A percentile compares a stretch with the other conserved stretches of the same genome.
phyloP scores from a whole-genome alignment of 306 rosid species.

The Morella rubra region DNA sequence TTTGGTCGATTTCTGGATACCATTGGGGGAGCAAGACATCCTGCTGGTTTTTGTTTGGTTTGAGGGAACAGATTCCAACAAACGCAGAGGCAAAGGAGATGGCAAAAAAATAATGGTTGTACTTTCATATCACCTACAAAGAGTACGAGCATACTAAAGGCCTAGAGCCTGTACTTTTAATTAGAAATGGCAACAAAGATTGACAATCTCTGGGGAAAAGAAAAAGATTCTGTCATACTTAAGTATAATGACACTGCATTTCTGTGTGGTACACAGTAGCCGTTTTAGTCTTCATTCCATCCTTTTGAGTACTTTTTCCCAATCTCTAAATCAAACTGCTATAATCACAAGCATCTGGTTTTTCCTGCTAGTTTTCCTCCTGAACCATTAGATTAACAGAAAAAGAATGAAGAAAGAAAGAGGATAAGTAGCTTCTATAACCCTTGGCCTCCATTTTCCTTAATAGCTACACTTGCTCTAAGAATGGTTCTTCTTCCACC shows the following conservation, averaged over 20 bases:
- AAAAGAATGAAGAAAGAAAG: slow-evolving; percentile 2
- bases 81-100: background rate
- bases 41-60: background rate
- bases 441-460: slow-evolving; percentile 5
- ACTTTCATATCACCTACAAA: background rate
- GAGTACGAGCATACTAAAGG: background rate
- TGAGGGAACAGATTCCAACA: background rate
- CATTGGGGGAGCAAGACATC: background rate
- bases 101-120: too few relatives aligned
- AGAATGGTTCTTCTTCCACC: background rate
- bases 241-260: background rate
- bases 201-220: background rate
- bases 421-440: slow-evolving; percentile 1
- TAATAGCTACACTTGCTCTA: slow-evolving; percentile 3
- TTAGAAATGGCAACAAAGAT: background rate
- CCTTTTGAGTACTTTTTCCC: slow-evolving; percentile 5
- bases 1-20: too few relatives aligned
- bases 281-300: background rate
- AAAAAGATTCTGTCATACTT: background rate
- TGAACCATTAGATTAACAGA: background rate
- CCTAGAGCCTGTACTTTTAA: background rate
- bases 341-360: background rate
- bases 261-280: background rate
- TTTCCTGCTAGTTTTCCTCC: slow-evolving; percentile 7
- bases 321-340: slow-evolving; percentile 4